Evolutionary conservation across 1,139 yeast species (phyloP).

Genomic region (Pichia sp.): DNA sequence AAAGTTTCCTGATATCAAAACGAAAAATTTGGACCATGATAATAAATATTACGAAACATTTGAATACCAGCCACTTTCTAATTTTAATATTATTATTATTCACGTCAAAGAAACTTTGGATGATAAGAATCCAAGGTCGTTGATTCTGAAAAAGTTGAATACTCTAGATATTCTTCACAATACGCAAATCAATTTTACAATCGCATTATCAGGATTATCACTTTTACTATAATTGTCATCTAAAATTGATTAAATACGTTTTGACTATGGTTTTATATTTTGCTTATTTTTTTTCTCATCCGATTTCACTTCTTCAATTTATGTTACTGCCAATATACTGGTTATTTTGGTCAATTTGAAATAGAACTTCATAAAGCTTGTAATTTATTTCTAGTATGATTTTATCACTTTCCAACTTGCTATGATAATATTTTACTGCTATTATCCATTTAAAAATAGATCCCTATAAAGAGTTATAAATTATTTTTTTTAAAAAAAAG

Average conservation of each 20-base stretch:
- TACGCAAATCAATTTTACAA: conserved; percentile 38
- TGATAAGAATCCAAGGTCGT: conserved; percentile 43
- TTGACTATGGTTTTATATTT: too few species aligned
- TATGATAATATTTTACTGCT: background rate
- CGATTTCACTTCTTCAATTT: too few species aligned
- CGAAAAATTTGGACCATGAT: background rate
- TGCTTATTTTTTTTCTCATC: too few species aligned
- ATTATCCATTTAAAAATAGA: background rate
- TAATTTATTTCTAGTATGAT: too few species aligned
- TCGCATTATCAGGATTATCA: conserved; percentile 47
- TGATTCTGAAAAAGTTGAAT: conserved; percentile 40
- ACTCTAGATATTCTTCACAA: conserved; percentile 29
- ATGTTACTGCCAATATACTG: too few species aligned
- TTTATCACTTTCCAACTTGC: too few species aligned
- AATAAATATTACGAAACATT: conserved; percentile 8
- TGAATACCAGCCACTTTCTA: conserved; percentile 30
- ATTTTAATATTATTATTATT: conserved; percentile 50
- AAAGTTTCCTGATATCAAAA: conserved; percentile 3
- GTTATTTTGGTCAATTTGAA: too few species aligned
- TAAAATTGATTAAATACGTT: too few species aligned
- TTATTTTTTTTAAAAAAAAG: too few species aligned
- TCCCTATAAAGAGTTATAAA: too few species aligned
- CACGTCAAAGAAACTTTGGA: conserved; percentile 58
- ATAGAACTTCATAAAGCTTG: too few species aligned
- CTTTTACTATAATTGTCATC: conserved; percentile 16